Base-by-base conservation (phyloP, 148 eudicot species). In the Chenopodium berlandieri region DNA sequence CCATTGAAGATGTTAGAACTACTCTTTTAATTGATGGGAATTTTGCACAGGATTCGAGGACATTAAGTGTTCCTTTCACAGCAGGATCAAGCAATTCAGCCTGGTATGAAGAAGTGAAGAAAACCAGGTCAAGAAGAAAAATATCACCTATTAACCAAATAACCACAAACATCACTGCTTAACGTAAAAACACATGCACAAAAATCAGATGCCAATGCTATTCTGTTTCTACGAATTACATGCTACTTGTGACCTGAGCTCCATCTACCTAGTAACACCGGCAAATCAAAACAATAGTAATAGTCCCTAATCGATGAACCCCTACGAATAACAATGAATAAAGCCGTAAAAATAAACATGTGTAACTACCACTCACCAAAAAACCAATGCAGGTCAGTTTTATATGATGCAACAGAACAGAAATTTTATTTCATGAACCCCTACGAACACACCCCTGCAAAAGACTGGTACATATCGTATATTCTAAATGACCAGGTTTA, bases 1-100 rank as follows among this genome's bases (percentile, higher is more conserved):
- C 89, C 78, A 84, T 82, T 16, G 94, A 89, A 76, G 94, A 91
- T 66, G 92, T 91, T 25, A 91, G 7, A 48, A 48, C 52, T 11
- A 48, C 52, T 48, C 52, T 48, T 48, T 48, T 48, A 9, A 48
- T 48, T 9, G 52, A 48, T 10, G 52, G 52, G 13, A 48, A 9
- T 48, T 48, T 48, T 48, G 52, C 52, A 9, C 52, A 48, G 52
- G 52, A 48, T 9, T 48, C 9, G 52, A 48, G 52, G 13, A 48
- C 52, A 10, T 48, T 48, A 48, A 48, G 52, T 48, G 52, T 48
- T 48, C 52, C 13, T 2, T 48, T 48, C 52, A 48, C 13, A 48
- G 52, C 11, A 48, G 52, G 52, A 9, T 48, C 52, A 10, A 48
- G 52, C 52, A 9, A 48, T 11, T 48, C 52, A 11, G 52, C 52